These are phyloP conservation scores for Zymoseptoria crescenta DNA, from an alignment of 2,329 filamentous ascomycete species.

Conservation along the genomic window DNA sequence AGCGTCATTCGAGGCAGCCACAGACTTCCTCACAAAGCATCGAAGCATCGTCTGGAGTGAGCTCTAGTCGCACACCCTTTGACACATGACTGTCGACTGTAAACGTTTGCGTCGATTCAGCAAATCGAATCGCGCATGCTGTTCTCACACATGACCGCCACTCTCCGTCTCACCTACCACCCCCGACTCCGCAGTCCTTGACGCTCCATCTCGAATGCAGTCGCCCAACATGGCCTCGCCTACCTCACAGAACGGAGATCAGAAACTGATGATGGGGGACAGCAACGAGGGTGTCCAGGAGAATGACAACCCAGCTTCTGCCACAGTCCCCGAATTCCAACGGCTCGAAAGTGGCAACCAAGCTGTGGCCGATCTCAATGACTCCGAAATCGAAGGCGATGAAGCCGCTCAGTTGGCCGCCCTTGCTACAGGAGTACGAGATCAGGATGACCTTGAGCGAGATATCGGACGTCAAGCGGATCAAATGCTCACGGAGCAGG, in stretches of 20 bases:
- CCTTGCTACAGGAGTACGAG: conserved; percentile 48
- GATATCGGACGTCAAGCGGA: conserved; percentile 67
- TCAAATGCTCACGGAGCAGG: conserved; percentile 52
- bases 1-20: neutral
- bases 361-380: neutral
- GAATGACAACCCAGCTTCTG: neutral
- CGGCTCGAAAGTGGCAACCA: neutral
- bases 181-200: neutral
- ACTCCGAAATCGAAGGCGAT: conserved; percentile 11
- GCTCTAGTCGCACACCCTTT: neutral
- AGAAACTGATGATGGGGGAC: neutral
- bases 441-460: conserved; percentile 84
- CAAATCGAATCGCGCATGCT: neutral
- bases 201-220: neutral
- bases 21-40: neutral
- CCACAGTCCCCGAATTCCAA: neutral
- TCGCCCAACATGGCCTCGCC: conserved; percentile 2
- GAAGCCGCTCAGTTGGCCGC: conserved; percentile 35
- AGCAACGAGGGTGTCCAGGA: neutral
- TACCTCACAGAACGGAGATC: neutral
- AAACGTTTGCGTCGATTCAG: neutral
- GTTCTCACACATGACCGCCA: neutral
- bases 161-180: conserved; percentile 1
- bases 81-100: neutral
- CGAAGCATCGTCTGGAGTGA: neutral